Conservation (phyloP, 345 rosid species). For the Cardamine occulta region DNA sequence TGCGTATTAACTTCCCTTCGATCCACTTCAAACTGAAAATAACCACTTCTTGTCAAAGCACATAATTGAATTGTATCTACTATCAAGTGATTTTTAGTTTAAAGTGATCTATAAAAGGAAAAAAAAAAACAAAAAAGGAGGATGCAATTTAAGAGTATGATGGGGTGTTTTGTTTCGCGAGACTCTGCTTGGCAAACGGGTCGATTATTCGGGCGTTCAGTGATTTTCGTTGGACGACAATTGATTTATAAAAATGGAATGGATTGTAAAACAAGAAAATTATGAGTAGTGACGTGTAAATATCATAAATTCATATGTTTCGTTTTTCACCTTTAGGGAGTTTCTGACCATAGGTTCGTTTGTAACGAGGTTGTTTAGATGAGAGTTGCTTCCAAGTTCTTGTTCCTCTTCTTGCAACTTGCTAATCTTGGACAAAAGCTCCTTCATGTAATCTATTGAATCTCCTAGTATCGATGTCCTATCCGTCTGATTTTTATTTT, state of each 20-base stretch:
- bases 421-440: slow-evolving; percentile 56
- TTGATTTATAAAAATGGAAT: background rate
- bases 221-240: too few species aligned
- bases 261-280: background rate
- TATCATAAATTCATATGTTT: background rate
- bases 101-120: background rate
- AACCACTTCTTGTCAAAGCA: background rate
- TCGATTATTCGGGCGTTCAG: too few species aligned
- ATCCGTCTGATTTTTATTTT: slow-evolving; percentile 60
- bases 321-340: slow-evolving; percentile 66
- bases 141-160: background rate
- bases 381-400: slow-evolving; percentile 34
- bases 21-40: slow-evolving; percentile 64
- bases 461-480: slow-evolving; percentile 65
- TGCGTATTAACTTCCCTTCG: slow-evolving; percentile 48
- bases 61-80: background rate
- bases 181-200: too few species aligned
- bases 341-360: slow-evolving; percentile 57
- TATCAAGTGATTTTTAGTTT: background rate
- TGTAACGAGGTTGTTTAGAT: slow-evolving; percentile 37
- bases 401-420: slow-evolving; percentile 47
- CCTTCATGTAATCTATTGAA: slow-evolving; percentile 66
- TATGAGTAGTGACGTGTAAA: background rate
- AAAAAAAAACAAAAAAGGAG: too few species aligned
- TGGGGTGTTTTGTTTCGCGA: background rate